Conservation (phyloP, 345 rosid genomes). For the Pistacia integerrima region DNA sequence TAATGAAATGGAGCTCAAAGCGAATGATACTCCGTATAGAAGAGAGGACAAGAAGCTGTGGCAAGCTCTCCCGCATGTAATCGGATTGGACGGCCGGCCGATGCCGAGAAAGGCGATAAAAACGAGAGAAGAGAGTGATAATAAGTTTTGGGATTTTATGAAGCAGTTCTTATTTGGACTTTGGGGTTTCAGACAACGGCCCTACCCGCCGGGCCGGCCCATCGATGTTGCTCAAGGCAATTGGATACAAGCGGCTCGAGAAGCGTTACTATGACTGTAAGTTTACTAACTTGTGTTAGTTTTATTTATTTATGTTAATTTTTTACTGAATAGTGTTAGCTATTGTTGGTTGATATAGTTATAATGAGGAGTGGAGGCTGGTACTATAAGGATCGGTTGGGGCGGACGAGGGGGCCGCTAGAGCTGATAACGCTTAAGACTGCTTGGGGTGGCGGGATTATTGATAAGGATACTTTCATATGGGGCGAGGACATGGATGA, state of each 20-base stretch:
- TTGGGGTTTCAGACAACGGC: constrained; percentile 90
- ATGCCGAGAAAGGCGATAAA: constrained; percentile 85
- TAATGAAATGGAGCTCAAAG: constrained; percentile 61
- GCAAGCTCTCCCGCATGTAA: constrained; percentile 72
- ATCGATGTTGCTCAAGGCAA: constrained; percentile 91
- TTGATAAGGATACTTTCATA: constrained; percentile 87
- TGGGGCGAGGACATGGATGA: constrained; percentile 97
- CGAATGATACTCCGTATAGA: constrained; percentile 59
- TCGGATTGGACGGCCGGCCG: constrained; percentile 80
- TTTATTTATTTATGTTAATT: not conserved
- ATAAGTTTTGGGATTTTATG: constrained; percentile 91
- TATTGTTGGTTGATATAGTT: constrained; percentile 38
- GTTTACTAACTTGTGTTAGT: not conserved
- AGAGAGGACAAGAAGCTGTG: constrained; percentile 72
- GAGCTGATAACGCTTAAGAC: constrained; percentile 87
- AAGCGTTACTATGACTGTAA: constrained; percentile 81
- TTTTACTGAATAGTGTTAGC: not conserved
- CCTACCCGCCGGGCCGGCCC: constrained; percentile 83
- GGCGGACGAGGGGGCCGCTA: constrained; percentile 88
- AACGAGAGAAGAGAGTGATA: constrained; percentile 72
- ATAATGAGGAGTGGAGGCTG: constrained; percentile 85
- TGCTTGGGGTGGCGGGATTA: constrained; percentile 88
- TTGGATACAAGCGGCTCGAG: constrained; percentile 83
- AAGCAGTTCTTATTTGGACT: constrained; percentile 83
- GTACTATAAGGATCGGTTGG: constrained; percentile 90